Base-by-base conservation (phyloP, 2,329 filamentous ascomycete genomes). In the Rhynchosporium graminicola region DNA sequence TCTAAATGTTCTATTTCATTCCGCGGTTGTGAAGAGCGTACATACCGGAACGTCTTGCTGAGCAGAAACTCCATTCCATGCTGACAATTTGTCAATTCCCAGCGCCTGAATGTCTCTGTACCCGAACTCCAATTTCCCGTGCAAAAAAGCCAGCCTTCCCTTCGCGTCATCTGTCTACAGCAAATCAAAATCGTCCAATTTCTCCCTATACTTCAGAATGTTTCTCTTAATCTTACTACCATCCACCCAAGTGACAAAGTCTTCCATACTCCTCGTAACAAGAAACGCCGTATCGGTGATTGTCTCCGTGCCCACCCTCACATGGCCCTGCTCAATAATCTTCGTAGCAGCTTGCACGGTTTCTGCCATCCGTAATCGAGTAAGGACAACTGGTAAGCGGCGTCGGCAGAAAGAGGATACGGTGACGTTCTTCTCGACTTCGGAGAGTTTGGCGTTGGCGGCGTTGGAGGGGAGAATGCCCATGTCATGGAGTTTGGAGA, bases 141-240 rank as follows among this genome's bases (percentile, higher is more conserved):
- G 51, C 58, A 20, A 28, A 56, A 12, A 43, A 10, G n/a, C 15
- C 15, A 12, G 2, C n/a, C 13, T 13, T 36, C 36, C 29, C 8
- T 28, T 29, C 42, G 5, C 38, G 3, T 48, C 43, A 15, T 20
- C 45, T 51, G 47, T 13, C 85, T 76, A 95, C 71, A 96, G 79
- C 74, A 97, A 79, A 79, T 98, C 94, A 74, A 96, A 98, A 78
- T 98, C 94, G 78, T 98, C 94, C 77, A 97, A 78, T 80, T 96
- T 91, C 77, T 97, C 92, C 71, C 92, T 87, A 76, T 97, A 98
- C 78, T 91, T 91, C 85, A 97, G 88, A 67, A 97, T 96, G 74
- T 92, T 95, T 74, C 90, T 85, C 88, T 96, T 97, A 76, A 98
- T 93, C 89, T 97, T 97, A 77, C 91, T 96, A 64, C 91, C 92